These are phyloP conservation scores for Metschnikowia hibisci DNA, from an alignment of 805 yeast species.

Conservation along the genomic window DNA sequence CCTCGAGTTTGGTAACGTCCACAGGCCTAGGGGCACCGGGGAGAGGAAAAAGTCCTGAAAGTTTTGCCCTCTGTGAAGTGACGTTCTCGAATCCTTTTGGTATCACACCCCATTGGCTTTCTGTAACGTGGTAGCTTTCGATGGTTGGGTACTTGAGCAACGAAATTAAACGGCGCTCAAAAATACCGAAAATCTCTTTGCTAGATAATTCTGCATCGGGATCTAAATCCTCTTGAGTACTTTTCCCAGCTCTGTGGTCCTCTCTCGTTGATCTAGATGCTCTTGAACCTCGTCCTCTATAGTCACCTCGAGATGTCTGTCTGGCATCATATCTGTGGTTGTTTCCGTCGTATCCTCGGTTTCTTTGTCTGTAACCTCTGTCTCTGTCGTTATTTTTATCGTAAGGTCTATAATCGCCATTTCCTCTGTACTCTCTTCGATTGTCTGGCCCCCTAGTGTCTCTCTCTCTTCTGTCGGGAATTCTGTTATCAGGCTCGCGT, in stretches of 20 bases:
- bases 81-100: conserved; percentile 73
- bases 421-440: conserved; percentile 4
- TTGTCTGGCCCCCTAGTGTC: conserved; percentile 14
- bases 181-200: conserved; percentile 22
- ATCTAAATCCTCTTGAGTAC: conserved; percentile 5
- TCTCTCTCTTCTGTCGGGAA: conserved; percentile 9
- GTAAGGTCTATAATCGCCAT: neutral
- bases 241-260: neutral
- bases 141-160: conserved; percentile 44
- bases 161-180: conserved; percentile 26
- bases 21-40: conserved; percentile 49
- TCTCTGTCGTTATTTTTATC: neutral
- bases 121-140: conserved; percentile 46
- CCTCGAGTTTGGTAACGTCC: conserved; percentile 38
- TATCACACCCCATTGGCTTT: conserved; percentile 64
- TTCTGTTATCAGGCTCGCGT: conserved; percentile 1
- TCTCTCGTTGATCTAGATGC: conserved; percentile 8
- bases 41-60: conserved; percentile 71
- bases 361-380: conserved; percentile 14
- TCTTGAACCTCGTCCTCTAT: conserved; percentile 2
- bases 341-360: conserved; percentile 16
- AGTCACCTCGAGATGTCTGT: conserved; percentile 6
- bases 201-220: conserved; percentile 17
- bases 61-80: conserved; percentile 71
- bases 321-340: conserved; percentile 14